Conservation (phyloP, 2,329 filamentous ascomycete species). For the Pochonia chlamydosporia region DNA sequence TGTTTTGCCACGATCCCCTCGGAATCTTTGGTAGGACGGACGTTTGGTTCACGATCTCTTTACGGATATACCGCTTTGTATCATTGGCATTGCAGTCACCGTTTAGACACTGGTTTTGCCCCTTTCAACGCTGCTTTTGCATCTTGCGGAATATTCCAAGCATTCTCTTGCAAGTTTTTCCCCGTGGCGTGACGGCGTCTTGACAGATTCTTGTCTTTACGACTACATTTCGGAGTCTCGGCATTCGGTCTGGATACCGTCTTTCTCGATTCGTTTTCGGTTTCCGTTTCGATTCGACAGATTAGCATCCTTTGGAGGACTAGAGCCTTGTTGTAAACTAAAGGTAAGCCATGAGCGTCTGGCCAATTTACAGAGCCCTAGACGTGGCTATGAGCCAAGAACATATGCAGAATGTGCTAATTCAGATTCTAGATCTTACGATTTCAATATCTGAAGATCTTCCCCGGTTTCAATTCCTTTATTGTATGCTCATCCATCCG, state of each 20-base stretch:
- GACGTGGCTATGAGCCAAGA: too few relatives aligned
- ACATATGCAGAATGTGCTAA: not conserved
- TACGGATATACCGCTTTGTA: constrained; percentile 18
- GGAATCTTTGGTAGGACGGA: constrained; percentile 32
- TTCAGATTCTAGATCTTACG: constrained; percentile 10
- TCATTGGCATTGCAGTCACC: constrained; percentile 18
- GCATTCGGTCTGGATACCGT: constrained; percentile 30
- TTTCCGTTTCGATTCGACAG: constrained; percentile 22
- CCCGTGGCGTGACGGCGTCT: constrained; percentile 35
- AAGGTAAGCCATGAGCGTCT: constrained; percentile 23
- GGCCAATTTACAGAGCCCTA: too few relatives aligned
- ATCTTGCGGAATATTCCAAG: constrained; percentile 17
- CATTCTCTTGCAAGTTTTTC: constrained; percentile 24
- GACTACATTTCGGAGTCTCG: constrained; percentile 31
- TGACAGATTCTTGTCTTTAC: constrained; percentile 30
- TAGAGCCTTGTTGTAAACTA: constrained; percentile 11
- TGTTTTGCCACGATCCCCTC: constrained; percentile 34
- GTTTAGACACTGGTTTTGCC: constrained; percentile 11
- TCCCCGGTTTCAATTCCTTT: constrained; percentile 14
- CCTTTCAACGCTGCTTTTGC: constrained; percentile 10
- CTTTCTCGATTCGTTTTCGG: constrained; percentile 28
- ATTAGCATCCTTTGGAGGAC: constrained; percentile 20
- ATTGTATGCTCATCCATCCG: not conserved
- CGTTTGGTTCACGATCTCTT: constrained; percentile 20
- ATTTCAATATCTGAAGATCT: constrained; percentile 18